Base-by-base conservation (phyloP, 306 rosid genomes). In the Biancaea sappan region DNA sequence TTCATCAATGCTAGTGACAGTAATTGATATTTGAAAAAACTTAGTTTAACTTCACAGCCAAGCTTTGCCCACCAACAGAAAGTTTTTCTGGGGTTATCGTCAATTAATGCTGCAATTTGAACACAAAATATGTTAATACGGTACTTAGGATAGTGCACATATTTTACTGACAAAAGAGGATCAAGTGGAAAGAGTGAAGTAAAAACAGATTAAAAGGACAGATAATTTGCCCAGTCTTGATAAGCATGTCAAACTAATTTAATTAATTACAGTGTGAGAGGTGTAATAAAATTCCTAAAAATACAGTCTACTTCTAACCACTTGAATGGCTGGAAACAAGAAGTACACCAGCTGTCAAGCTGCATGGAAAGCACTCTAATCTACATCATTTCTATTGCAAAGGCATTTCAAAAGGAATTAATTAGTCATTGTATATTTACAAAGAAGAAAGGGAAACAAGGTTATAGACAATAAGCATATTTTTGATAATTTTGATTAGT, bases 31-130 rank as follows among this genome's bases (percentile, higher is more conserved):
- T 53, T 24, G 32, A 24, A 53, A 24, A 53, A 53, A 24, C n/a
- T 11, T 52, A 53, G 8, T 24, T 24, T 24, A 32, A 22, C 31
- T 43, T 34, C 65, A 35, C 24, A 3, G 6, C 51, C 21, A 16
- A 34, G 62, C 37, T 54, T 24, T 66, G 69, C 60, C 40, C 58
- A 77, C 22, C 79, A 59, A 48, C 63, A 60, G 63, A 63, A 57
- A 65, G 38, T 18, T 57, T 60, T 74, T 38, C 71, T n/a, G 44
- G 40, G 40, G 11, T 31, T 37, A 31, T 40, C 26, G 38, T 38
- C 44, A 63, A 26, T 47, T 28, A 31, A 40, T 38, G 64, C 67
- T 70, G n/a, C 56, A 64, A 37, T 15, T 57, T 47, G 31, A 37
- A 79, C 35, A 24, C 21, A 28, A 47, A 26, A 53, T 4, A 7